Evolutionary conservation across 1,284 basidiomycete species (phyloP).

Genomic region (Trichosporon asahii): DNA sequence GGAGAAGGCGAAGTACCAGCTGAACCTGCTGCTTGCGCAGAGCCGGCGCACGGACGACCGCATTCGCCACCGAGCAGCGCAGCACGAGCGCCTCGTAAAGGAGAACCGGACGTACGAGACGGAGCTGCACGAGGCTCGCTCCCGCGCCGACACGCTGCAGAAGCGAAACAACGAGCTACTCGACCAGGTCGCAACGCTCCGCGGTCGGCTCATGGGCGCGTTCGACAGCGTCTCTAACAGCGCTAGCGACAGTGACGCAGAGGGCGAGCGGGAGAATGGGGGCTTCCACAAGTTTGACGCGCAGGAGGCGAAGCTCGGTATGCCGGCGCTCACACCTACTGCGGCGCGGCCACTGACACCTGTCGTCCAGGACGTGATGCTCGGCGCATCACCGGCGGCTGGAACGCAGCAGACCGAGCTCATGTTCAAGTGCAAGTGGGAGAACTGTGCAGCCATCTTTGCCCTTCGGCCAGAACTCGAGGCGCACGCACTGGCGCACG

Average conservation of each 20-base stretch:
- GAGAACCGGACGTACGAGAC: slow-evolving; percentile 27
- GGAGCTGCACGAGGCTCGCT: slow-evolving; percentile 20
- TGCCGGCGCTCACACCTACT: slow-evolving; percentile 11
- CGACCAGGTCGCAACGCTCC: slow-evolving; percentile 29
- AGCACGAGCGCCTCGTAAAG: slow-evolving; percentile 22
- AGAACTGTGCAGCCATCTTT: slow-evolving; percentile 12
- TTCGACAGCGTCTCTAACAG: slow-evolving; percentile 21
- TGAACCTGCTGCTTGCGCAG: slow-evolving; percentile 40
- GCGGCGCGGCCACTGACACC: slow-evolving; percentile 9
- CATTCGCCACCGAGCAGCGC: slow-evolving; percentile 33
- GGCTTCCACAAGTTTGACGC: not conserved
- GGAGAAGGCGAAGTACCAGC: slow-evolving; percentile 20
- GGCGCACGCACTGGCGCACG: slow-evolving; percentile 21
- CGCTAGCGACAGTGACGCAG: slow-evolving; percentile 18
- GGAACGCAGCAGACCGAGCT: not conserved
- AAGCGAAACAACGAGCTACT: slow-evolving; percentile 38
- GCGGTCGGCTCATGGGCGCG: slow-evolving; percentile 38
- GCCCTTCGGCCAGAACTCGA: slow-evolving; percentile 17
- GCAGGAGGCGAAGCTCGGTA: not conserved
- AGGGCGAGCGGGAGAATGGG: not conserved
- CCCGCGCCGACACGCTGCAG: slow-evolving; percentile 22
- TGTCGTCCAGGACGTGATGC: slow-evolving; percentile 14
- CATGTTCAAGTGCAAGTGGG: slow-evolving; percentile 29
- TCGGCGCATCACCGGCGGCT: slow-evolving; percentile 3
- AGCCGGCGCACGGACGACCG: slow-evolving; percentile 41